These are phyloP conservation scores for Alternaria rosae DNA, from an alignment of 2,329 filamentous ascomycete genomes.

Conservation along the genomic window DNA sequence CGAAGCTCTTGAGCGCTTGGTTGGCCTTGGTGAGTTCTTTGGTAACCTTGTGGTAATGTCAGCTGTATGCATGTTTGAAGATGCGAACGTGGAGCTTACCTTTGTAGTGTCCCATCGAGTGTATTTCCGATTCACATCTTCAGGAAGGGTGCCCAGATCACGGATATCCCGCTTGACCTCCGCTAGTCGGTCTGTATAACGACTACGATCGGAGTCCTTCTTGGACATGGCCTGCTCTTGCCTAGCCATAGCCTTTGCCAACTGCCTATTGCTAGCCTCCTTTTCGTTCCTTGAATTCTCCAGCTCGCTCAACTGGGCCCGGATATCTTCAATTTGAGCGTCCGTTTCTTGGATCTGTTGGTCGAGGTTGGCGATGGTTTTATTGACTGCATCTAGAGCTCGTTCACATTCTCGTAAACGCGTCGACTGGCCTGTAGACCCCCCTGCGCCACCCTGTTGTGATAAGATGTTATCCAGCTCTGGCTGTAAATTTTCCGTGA, in stretches of 20 bases:
- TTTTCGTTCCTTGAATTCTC: constrained; percentile 68
- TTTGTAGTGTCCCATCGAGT: constrained; percentile 80
- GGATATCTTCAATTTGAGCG: constrained; percentile 69
- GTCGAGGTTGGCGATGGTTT: constrained; percentile 71
- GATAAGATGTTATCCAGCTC: constrained; percentile 78
- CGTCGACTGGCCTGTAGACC: constrained; percentile 60
- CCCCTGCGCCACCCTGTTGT: constrained; percentile 56
- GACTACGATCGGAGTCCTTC: constrained; percentile 85
- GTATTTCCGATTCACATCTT: constrained; percentile 93
- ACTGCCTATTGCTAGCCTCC: constrained; percentile 75
- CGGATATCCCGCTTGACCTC: constrained; percentile 90
- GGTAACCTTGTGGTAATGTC: constrained; percentile 39
- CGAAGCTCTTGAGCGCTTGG: constrained; percentile 92
- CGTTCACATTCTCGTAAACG: constrained; percentile 79
- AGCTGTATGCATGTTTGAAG: constrained; percentile 2
- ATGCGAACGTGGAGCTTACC: constrained; percentile 54
- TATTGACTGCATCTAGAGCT: constrained; percentile 80
- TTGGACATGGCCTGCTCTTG: constrained; percentile 92
- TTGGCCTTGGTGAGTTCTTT: constrained; percentile 85
- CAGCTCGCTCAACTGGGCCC: constrained; percentile 63
- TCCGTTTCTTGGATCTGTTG: constrained; percentile 78
- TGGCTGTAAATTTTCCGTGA: constrained; percentile 87
- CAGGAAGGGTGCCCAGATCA: constrained; percentile 89
- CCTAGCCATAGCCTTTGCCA: constrained; percentile 79
- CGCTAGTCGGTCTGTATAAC: constrained; percentile 76